These are phyloP conservation scores for Arabidopsis arenosa DNA, from an alignment of 345 rosid genomes.

Conservation along the genomic window DNA sequence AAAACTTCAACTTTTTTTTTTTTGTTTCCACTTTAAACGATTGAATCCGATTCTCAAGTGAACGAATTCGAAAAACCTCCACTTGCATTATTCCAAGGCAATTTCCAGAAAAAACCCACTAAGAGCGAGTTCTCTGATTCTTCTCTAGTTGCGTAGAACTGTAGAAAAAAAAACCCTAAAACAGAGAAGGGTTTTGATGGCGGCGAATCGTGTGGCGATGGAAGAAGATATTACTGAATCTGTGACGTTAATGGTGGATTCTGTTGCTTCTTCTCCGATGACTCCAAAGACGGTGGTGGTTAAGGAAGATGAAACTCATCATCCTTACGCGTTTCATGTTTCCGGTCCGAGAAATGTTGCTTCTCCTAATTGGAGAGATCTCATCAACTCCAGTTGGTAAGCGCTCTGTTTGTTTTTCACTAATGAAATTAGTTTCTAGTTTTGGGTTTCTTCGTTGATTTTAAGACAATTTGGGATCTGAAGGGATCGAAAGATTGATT, in stretches of 20 bases:
- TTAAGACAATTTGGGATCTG: no score
- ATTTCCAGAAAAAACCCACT: background rate
- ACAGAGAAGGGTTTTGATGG: slow-evolving; percentile 42
- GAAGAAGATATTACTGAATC: slow-evolving; percentile 48
- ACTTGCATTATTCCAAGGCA: slow-evolving; percentile 15
- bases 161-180: background rate
- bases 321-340: slow-evolving; percentile 91
- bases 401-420: background rate
- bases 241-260: slow-evolving; percentile 22
- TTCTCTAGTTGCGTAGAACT: slow-evolving; percentile 19
- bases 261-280: slow-evolving; percentile 21
- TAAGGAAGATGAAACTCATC: slow-evolving; percentile 56
- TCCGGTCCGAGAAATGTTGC: slow-evolving; percentile 90
- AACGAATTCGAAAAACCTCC: slow-evolving; percentile 15
- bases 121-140: slow-evolving; percentile 6
- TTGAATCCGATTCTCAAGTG: slow-evolving; percentile 45
- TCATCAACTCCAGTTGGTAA: slow-evolving; percentile 91
- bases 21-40: background rate
- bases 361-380: slow-evolving; percentile 96
- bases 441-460: background rate
- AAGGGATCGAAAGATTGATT: background rate
- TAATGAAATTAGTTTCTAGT: background rate
- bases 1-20: background rate
- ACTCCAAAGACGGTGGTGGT: slow-evolving; percentile 38
- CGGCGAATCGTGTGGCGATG: slow-evolving; percentile 50